Base-by-base conservation (phyloP, 208 protist species). In the Blastocrithidia nonstop region DNA sequence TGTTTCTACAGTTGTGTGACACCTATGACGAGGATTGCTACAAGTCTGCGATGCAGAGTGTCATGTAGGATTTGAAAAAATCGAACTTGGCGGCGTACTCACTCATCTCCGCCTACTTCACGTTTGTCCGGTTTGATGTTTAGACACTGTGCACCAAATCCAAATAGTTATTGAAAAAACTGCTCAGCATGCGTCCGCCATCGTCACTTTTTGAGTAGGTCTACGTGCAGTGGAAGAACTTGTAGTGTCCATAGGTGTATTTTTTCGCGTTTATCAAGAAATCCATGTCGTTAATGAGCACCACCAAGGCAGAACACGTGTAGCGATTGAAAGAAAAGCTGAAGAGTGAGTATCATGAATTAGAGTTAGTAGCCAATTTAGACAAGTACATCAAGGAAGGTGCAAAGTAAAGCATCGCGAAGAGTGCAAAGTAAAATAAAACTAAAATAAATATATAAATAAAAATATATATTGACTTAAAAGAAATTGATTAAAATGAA, bases 41-140 rank as follows among this genome's bases (percentile, higher is more conserved):
- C 52, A 40, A 50, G 16, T 58, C 42, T 6, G 41, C 56, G 9
- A 20, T 44, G 16, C 56, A 60, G 55, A 57, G 31, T 29, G 57
- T 57, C 32, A 52, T 60, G 23, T 61, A 61, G 46, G 15, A 11
- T 9, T 22, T 45, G 26, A 64, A 45, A 44, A 57, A 60, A 20
- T 8, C 54, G 8, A 39, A 51, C 1, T 48, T 54, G 21, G 42
- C 42, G 15, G 28, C 45, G 1, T 58, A 52, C 29, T 66, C 54
- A 5, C 43, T 78, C 19, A 38, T 85, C 9, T 79, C 74, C 6
- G 77, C 82, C 43, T 61, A 87, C 51, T 92, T 86, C 35, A 86
- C 75, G 3, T 92, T 79, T 71, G 65, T 72, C 9, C 77, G 75
- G 6, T 92, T 70, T 54, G 77, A 92, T 45, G 55, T 81, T 7